Base-by-base conservation (phyloP, 164 flowering plant species). In the Macadamia integrifolia region DNA sequence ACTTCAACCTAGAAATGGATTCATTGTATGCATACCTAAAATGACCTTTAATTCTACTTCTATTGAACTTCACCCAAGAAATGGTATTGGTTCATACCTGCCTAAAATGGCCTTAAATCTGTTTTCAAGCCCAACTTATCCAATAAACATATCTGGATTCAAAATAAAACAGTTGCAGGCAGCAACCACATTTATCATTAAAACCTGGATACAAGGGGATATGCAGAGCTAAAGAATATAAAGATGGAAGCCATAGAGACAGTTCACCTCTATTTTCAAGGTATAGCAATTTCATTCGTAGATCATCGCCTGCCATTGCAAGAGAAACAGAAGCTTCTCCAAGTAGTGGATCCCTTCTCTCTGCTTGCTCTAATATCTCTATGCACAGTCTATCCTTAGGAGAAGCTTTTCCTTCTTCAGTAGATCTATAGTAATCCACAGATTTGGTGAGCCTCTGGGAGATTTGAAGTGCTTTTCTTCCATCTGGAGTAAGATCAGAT, bases 311-410 rank as follows among this genome's bases (percentile, higher is more conserved):
- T 9, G 93, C 97, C 72, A 74, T 78, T 61, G 98, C 94, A 77
- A 91, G 89, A 70, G 94, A 86, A 59, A 77, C 70, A 64, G 96
- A 86, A 75, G 94, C 98, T 74, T 91, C 98, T 74, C 91, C 92
- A 9, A 85, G 80, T 48, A 87, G 72, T 31, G 92, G 94, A 69
- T 88, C 93, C 75, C 89, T 81, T 69, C 92, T 90, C 72, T 90
- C 96, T 52, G 96, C 95, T 74, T 91, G 95, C 81, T 94, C 98
- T 80, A 92, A 70, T 64, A 94, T 79, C 80, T 94, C 98, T 69
- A 92, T 76, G 79, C 98, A 94, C 67, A 92, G 71, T 64, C 87
- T 80, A 73, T 88, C 95, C 80, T 82, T 88, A 1, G 91, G 85
- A 70, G 96, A 76, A 59, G 86, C 77, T 65, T 83, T 80, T 58